These are phyloP conservation scores for Sporobolomyces roseus DNA, from an alignment of 768 basidiomycete genomes.

Conservation along the genomic window DNA sequence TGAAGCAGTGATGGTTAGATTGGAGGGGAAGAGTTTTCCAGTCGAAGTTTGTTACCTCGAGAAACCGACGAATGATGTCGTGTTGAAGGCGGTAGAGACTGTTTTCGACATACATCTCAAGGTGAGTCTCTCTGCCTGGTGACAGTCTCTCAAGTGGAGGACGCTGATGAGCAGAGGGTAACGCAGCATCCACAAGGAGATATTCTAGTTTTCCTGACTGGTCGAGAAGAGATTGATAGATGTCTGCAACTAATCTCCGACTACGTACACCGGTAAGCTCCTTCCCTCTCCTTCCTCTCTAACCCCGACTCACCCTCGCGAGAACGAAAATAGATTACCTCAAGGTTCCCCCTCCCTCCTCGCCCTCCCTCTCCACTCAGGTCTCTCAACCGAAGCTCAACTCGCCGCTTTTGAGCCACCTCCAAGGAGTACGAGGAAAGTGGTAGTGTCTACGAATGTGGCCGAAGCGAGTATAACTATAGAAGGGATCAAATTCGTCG, in stretches of 20 bases:
- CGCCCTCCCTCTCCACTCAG: constrained; percentile 79
- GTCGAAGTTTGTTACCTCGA: constrained; percentile 86
- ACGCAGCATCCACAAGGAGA: constrained; percentile 76
- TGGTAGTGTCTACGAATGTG: constrained; percentile 90
- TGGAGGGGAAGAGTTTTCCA: constrained; percentile 92
- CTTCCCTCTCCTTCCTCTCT: constrained; percentile 53
- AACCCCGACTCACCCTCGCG: constrained; percentile 54
- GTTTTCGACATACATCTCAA: constrained; percentile 72
- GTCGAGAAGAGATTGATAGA: constrained; percentile 90
- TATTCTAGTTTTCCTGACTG: constrained; percentile 88
- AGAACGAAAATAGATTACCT: constrained; percentile 52
- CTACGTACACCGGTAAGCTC: constrained; percentile 54
- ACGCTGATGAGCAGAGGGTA: not conserved
- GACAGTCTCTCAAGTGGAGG: too few species aligned
- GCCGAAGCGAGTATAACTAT: constrained; percentile 98
- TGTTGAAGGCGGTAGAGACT: constrained; percentile 72
- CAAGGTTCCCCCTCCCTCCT: constrained; percentile 57
- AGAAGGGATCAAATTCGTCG: constrained; percentile 86
- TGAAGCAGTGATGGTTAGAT: constrained; percentile 76
- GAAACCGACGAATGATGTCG: constrained; percentile 74
- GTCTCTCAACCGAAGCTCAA: constrained; percentile 82
- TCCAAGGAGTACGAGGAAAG: constrained; percentile 73
- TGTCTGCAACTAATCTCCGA: constrained; percentile 77
- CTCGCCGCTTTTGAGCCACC: constrained; percentile 74
- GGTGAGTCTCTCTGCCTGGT: constrained; percentile 52